A percentile compares a stretch with the other conserved stretches of the same genome.
Evolutionary conservation across 2,329 filamentous ascomycete species (phyloP).

Genomic region (Alternaria angustiovoidea): DNA sequence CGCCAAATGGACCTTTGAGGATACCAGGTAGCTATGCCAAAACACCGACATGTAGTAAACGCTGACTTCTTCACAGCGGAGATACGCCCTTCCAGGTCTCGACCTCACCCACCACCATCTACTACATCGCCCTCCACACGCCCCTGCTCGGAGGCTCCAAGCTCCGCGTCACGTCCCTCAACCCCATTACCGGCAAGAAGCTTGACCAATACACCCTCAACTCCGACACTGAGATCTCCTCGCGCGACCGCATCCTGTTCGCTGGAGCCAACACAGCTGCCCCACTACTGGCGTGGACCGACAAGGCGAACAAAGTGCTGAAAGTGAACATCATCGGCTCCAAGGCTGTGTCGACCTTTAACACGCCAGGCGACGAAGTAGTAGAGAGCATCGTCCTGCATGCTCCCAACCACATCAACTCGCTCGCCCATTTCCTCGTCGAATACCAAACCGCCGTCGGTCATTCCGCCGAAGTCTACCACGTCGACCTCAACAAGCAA

Average conservation of each 20-base stretch:
- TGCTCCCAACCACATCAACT: constrained; percentile 74
- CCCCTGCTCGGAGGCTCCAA: constrained; percentile 72
- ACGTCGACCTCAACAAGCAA: constrained; percentile 75
- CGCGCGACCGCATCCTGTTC: constrained; percentile 71
- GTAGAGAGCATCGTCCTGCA: constrained; percentile 70
- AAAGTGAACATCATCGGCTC: constrained; percentile 73
- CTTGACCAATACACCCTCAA: constrained; percentile 75
- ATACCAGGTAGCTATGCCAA: constrained; percentile 59
- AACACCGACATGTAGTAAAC: neutral
- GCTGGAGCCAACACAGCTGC: constrained; percentile 79
- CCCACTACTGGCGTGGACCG: constrained; percentile 79
- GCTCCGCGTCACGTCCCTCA: constrained; percentile 77
- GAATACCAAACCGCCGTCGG: constrained; percentile 75
- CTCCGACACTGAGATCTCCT: constrained; percentile 76
- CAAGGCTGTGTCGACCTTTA: constrained; percentile 55
- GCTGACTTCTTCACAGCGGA: constrained; percentile 56
- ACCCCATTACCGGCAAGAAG: constrained; percentile 75
- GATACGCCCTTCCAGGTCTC: constrained; percentile 79
- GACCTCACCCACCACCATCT: constrained; percentile 73
- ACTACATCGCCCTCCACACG: constrained; percentile 77
- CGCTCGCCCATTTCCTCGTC: constrained; percentile 83
- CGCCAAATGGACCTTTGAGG: constrained; percentile 80
- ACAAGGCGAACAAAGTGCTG: constrained; percentile 67
- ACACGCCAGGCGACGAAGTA: constrained; percentile 50
- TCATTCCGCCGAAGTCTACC: constrained; percentile 86